phyloP scores from a whole-genome alignment of 1,284 basidiomycete genomes.

The Rhizoctonia solani region DNA sequence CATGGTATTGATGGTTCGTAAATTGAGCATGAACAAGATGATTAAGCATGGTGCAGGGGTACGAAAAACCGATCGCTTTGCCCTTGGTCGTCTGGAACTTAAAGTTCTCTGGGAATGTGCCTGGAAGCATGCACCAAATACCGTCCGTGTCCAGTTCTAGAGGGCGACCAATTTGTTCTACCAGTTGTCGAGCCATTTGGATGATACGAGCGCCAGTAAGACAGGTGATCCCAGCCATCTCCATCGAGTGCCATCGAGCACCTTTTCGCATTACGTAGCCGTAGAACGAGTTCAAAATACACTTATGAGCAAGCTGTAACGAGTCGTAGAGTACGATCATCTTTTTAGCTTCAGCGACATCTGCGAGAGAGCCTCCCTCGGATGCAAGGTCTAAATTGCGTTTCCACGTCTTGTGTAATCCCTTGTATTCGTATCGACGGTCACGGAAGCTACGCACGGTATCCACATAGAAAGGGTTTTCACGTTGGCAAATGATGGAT shows the following conservation, averaged over 20 bases:
- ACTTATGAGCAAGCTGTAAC: conserved; percentile 99
- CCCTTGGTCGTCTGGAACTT: conserved; percentile 89
- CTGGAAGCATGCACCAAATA: conserved; percentile 99
- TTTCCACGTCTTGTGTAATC: conserved; percentile 99
- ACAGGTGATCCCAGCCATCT: conserved; percentile 99
- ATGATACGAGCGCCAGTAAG: conserved; percentile 99
- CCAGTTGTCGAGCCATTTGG: conserved; percentile 98
- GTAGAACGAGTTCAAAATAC: conserved; percentile 99
- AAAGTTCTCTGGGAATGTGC: conserved; percentile 98
- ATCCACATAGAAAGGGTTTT: conserved; percentile 99
- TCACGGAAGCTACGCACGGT: conserved; percentile 98
- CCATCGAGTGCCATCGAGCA: conserved; percentile 99
- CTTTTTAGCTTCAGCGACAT: conserved; percentile 96
- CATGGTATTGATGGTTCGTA: conserved; percentile 98
- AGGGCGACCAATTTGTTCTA: conserved; percentile 96
- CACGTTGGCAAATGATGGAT: conserved; percentile 95
- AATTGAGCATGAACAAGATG: conserved; percentile 95
- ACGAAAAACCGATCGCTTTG: conserved; percentile 91
- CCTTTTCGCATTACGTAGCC: conserved; percentile 99
- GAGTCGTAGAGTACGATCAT: conserved; percentile 99
- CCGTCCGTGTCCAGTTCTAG: conserved; percentile 99
- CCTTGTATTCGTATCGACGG: conserved; percentile 99
- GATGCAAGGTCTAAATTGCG: conserved; percentile 88
- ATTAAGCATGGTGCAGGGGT: conserved; percentile 99
- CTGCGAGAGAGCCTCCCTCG: conserved; percentile 74